A percentile compares a stretch with the other conserved stretches of the same genome.
phyloP scores from a whole-genome alignment of 2,329 filamentous ascomycete genomes.

The Lasiodiplodia sp. region DNA sequence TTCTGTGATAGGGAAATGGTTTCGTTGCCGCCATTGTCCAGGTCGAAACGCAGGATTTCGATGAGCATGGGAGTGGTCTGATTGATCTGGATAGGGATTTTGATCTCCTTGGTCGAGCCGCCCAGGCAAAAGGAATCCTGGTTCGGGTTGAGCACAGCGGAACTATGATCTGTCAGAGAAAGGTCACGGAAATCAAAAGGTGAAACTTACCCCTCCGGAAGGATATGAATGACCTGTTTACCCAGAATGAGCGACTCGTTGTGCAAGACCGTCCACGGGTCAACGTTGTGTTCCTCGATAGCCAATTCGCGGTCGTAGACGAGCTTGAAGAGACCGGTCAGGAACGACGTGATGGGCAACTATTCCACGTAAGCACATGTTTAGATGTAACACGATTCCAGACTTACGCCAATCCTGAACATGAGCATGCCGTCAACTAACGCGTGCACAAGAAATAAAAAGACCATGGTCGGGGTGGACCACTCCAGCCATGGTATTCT shows the following conservation, averaged over 20 bases:
- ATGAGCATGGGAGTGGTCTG: slow-evolving; percentile 88
- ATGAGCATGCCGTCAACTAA: slow-evolving; percentile 84
- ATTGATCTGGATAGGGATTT: slow-evolving; percentile 89
- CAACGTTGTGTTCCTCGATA: slow-evolving; percentile 92
- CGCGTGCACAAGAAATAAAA: slow-evolving; percentile 75
- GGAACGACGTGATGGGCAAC: slow-evolving; percentile 76
- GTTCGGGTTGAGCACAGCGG: slow-evolving; percentile 86
- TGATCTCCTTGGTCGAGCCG: slow-evolving; percentile 64
- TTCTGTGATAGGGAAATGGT: slow-evolving; percentile 76
- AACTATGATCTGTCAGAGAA: slow-evolving; percentile 56
- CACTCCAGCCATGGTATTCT: slow-evolving; percentile 97
- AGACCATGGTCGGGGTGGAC: slow-evolving; percentile 75
- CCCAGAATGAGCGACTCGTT: slow-evolving; percentile 94
- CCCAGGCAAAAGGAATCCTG: slow-evolving; percentile 82
- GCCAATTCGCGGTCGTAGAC: slow-evolving; percentile 93
- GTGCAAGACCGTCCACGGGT: slow-evolving; percentile 84
- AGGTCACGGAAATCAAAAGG: slow-evolving; percentile 6
- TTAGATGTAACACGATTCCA: not conserved
- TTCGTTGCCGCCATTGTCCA: slow-evolving; percentile 81
- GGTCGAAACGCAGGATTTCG: slow-evolving; percentile 85
- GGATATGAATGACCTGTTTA: slow-evolving; percentile 95
- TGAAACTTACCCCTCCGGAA: slow-evolving; percentile 81
- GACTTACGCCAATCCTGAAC: slow-evolving; percentile 81
- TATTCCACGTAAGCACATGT: slow-evolving; percentile 43
- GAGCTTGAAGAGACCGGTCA: slow-evolving; percentile 76